Conservation (phyloP, 2,329 filamentous ascomycete species). For the Aspergillus oerlinghausenensis region DNA sequence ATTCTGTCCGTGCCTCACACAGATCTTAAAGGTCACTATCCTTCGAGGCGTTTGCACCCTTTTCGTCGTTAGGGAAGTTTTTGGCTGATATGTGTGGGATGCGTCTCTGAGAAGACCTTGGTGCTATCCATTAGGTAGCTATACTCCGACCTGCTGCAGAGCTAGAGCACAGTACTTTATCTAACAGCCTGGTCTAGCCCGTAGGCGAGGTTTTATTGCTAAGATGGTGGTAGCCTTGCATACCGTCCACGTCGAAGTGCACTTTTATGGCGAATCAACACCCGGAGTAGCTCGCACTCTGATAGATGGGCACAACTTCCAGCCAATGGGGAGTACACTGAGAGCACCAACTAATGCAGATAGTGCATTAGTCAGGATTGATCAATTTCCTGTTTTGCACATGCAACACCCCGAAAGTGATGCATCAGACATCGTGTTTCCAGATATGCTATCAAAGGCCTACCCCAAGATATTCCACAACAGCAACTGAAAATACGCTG, state of each 20-base stretch:
- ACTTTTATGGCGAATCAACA: too few relatives aligned
- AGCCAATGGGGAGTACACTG: not conserved
- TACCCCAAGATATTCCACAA: too few relatives aligned
- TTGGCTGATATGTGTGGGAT: too few relatives aligned
- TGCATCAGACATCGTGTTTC: not conserved
- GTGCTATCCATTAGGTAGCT: too few relatives aligned
- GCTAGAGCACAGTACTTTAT: not conserved
- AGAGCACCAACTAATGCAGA: not conserved
- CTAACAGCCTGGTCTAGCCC: not conserved
- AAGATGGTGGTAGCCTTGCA: not conserved
- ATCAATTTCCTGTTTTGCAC: too few relatives aligned
- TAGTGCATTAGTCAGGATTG: too few relatives aligned
- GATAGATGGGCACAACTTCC: not conserved
- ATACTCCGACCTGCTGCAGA: not conserved
- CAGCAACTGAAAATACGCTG: too few relatives aligned
- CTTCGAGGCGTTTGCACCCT: too few relatives aligned
- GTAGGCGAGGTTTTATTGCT: not conserved
- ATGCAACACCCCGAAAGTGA: not conserved
- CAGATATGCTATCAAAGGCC: not conserved
- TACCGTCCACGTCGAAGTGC: not conserved
- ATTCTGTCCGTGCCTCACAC: not conserved
- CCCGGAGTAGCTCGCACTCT: not conserved
- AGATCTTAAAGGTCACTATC: too few relatives aligned
- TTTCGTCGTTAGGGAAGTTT: too few relatives aligned
- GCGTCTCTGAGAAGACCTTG: too few relatives aligned